These are phyloP conservation scores for Penicillium canescens DNA, from an alignment of 495 filamentous ascomycete genomes.

Conservation along the genomic window DNA sequence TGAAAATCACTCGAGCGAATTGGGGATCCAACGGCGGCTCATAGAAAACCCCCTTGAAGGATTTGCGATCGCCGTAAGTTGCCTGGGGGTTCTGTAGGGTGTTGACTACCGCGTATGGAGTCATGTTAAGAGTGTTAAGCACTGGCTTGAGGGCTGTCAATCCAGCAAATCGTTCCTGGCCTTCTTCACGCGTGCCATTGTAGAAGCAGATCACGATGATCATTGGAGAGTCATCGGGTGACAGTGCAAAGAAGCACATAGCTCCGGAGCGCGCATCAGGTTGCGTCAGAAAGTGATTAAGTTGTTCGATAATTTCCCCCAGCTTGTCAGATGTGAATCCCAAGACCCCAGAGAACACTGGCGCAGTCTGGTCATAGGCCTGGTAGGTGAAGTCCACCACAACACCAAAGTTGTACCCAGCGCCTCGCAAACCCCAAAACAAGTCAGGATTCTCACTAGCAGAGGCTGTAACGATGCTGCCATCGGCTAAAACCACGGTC, in stretches of 20 bases:
- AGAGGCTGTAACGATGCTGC: slow-evolving; percentile 39
- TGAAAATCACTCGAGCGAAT: slow-evolving; percentile 36
- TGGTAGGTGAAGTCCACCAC: slow-evolving; percentile 50
- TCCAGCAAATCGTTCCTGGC: slow-evolving; percentile 33
- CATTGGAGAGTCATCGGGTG: slow-evolving; percentile 34
- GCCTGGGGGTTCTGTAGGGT: slow-evolving; percentile 41
- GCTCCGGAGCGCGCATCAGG: slow-evolving; percentile 35
- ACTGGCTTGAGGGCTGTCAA: slow-evolving; percentile 38
- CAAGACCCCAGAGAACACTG: slow-evolving; percentile 50
- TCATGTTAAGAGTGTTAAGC: slow-evolving; percentile 36
- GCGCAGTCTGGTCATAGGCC: slow-evolving; percentile 38
- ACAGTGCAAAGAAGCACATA: slow-evolving; percentile 40
- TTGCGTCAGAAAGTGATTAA: slow-evolving; percentile 39
- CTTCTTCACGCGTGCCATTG: slow-evolving; percentile 50
- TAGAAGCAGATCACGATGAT: slow-evolving; percentile 48
- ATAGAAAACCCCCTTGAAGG: slow-evolving; percentile 53
- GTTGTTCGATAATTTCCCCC: slow-evolving; percentile 33
- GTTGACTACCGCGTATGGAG: slow-evolving; percentile 47
- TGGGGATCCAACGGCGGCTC: slow-evolving; percentile 37
- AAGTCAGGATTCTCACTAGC: slow-evolving; percentile 39
- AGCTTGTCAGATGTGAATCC: slow-evolving; percentile 43
- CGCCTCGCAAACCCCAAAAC: slow-evolving; percentile 51
- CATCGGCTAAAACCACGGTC: slow-evolving; percentile 53
- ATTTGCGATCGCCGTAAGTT: slow-evolving; percentile 40
- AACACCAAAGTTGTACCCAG: slow-evolving; percentile 49